phyloP scores from a whole-genome alignment of 805 yeast genomes.

The Yarrowia yakushimensis region DNA sequence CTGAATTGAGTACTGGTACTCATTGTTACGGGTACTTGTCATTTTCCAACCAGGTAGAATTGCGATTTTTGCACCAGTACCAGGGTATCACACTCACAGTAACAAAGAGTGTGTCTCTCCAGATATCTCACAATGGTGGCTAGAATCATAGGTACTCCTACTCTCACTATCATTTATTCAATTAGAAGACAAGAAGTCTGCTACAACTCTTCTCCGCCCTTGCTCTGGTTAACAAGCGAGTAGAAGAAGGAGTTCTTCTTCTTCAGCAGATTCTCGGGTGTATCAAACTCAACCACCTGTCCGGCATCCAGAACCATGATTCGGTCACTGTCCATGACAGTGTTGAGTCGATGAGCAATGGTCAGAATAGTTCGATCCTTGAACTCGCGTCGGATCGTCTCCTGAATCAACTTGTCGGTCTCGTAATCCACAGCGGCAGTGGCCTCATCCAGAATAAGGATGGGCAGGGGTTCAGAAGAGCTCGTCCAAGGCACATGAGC shows the following conservation, averaged over 20 bases:
- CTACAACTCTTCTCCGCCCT: neutral
- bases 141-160: no score
- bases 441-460: conserved; percentile 75
- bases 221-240: conserved; percentile 5
- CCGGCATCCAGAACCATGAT: conserved; percentile 72
- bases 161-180: no score
- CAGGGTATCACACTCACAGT: no score
- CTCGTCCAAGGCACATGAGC: conserved; percentile 72
- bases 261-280: conserved; percentile 51
- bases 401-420: conserved; percentile 71
- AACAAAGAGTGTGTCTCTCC: no score
- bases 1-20: no score
- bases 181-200: neutral
- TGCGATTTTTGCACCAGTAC: no score
- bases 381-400: conserved; percentile 67
- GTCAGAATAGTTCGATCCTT: conserved; percentile 69
- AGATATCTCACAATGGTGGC: no score
- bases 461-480: conserved; percentile 61
- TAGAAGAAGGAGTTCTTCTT: conserved; percentile 9
- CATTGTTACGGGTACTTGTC: no score
- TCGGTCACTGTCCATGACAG: conserved; percentile 74
- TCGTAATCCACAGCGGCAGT: conserved; percentile 78
- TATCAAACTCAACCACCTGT: conserved; percentile 66
- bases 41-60: no score
- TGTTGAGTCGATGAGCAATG: conserved; percentile 80